Evolutionary conservation across 306 rosid genomes (phyloP), one percentile per base, ranked within the genome.

Genomic region (Castanospermum australe): DNA sequence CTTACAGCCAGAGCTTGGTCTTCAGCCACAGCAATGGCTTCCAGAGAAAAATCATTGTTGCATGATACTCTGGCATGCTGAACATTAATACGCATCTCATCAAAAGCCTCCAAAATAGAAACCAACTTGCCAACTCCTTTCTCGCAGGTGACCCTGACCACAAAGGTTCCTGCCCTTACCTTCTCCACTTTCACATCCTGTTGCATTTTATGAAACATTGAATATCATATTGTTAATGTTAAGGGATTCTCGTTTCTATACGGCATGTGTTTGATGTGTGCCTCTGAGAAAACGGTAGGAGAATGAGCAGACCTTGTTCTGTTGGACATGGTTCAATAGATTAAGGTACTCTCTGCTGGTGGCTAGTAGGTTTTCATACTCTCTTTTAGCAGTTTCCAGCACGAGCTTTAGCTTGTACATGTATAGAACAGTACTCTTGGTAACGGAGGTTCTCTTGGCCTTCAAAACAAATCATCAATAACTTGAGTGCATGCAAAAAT

Each of bases 151-250:
- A 87, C 82, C 56, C 70, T 90, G 35, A 86, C 86, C 15, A 2
- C 72, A 51, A 86, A 73, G 33, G 47, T 71, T 22, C 86, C 90
- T 50, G 75, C 71, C 45, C 80, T 81, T 0, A 76, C 67, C 75
- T 90, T 90, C 84, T 90, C 86, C 32, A 90, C 88, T 57, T 90
- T 86, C 86, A 86, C 93, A 38, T 85, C 86, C 91, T 87, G 86
- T 47, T 32, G 4, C 64, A 47, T 35, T 22, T 22, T 44, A 30
- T 22, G 35, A 2, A 38, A 39, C 41, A 47, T n/a, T 2, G 13
- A 14, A 12, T 11, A 38, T 36, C 71, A 65, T 5, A 12, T 42
- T 14, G 57, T 44, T n/a, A 66, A 3, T n/a, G 25, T 5, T 0
- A 8, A 0, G n/a, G n/a, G 39, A 42, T 48, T 3, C 48, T 42